Base-by-base conservation (phyloP, 805 yeast genomes). In the Candida krabiensis region DNA sequence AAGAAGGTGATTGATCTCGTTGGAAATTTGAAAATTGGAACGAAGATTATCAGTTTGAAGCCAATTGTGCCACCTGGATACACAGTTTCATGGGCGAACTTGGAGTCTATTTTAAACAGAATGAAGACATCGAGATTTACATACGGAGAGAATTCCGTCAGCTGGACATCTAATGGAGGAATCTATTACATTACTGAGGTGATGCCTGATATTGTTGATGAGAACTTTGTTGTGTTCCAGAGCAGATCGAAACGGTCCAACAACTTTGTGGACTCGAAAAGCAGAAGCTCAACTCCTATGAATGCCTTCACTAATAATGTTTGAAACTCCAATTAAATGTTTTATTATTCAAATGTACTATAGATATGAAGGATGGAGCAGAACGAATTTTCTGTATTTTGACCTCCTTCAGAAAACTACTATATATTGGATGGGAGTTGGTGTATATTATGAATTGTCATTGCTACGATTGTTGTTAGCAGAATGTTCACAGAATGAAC, bases 161-260 rank as follows among this genome's bases (percentile, higher is more conserved):
- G 95, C 32, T 89, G 97, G 97, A 88, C 96, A 0, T 80, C 82
- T 5, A 87, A 85, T 33, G 88, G 88, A 38, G 86, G 86, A 1
- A 79, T 77, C 8, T 89, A 86, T 60, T 90, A 76, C 58, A 77
- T 90, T 6, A 77, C 93, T 12, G 81, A 88, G 8, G 86, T 86
- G 7, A 55, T 58, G 57, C 39, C 40, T 3, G 63, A 59, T 23
- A 52, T 64, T n/a, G 57, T 61, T 13, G 58, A 49, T 19, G 65
- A 60, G 21, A 59, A 61, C 30, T 60, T 63, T 39, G 57, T 53
- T 16, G 56, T 52, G 17, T 49, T 53, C 40, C 58, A 55, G 32
- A 46, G 54, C 25, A 40, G 64, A 13, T 43, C 55, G 7, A 36
- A 52, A 13, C 46, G 59, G 33, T 31, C 47, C 28, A 44, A 38